Percentiles rank a stretch among this genome's conserved stretches.
These are phyloP conservation scores for Pleurotus tuoliensis DNA, from an alignment of 768 basidiomycete genomes.

Conservation along the genomic window DNA sequence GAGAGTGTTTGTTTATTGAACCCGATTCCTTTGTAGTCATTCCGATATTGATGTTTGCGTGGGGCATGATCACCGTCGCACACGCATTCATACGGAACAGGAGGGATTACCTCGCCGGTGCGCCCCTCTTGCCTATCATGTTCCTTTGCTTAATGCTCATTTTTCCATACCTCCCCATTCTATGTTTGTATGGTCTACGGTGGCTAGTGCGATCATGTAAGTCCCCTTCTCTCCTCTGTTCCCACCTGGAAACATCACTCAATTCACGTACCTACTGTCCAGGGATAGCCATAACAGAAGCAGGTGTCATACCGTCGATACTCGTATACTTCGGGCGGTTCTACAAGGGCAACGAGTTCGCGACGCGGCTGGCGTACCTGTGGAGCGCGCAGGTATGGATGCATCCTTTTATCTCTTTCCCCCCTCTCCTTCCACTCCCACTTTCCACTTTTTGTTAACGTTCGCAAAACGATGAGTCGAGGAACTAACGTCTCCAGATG, in stretches of 20 bases:
- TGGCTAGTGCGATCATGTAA: not conserved
- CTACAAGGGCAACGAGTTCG: slow-evolving; percentile 7
- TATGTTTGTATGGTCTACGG: not conserved
- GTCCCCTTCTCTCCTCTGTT: not conserved
- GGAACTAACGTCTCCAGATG: not conserved
- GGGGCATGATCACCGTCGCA: not conserved
- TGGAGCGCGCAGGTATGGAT: slow-evolving; percentile 6
- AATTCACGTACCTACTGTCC: not conserved
- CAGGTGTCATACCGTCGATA: slow-evolving; percentile 2
- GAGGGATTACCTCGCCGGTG: slow-evolving; percentile 3
- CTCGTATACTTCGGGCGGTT: slow-evolving; percentile 5
- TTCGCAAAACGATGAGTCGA: not conserved
- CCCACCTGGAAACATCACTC: not conserved
- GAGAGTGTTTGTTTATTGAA: not conserved
- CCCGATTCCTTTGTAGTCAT: not conserved
- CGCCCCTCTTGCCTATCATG: not conserved
- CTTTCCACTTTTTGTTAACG: not conserved
- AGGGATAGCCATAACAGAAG: slow-evolving; percentile 7
- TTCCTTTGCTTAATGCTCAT: not conserved
- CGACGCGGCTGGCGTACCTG: slow-evolving; percentile 1
- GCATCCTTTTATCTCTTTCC: not conserved
- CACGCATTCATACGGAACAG: slow-evolving; percentile 5
- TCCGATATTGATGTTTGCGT: slow-evolving; percentile 2
- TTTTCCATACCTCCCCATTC: not conserved
- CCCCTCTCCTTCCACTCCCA: not conserved